Conservation (phyloP, 2,329 filamentous ascomycete species). For the Beauveria sp. region DNA sequence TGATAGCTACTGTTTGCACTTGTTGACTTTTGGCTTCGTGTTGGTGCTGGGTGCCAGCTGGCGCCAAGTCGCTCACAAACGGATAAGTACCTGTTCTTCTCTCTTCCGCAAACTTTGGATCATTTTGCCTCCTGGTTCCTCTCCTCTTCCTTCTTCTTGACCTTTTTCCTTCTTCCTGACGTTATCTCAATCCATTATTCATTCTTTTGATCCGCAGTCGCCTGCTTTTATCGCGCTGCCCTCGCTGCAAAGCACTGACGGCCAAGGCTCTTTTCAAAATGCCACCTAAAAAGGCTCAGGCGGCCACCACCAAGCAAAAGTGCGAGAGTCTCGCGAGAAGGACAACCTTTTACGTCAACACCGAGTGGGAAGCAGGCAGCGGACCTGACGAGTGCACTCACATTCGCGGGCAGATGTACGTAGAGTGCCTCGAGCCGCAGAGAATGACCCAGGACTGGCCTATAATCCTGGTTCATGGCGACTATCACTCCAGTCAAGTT, state of each 20-base stretch:
- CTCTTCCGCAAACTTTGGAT: neutral
- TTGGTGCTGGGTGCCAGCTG: neutral
- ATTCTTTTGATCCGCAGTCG: neutral
- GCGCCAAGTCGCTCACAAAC: neutral
- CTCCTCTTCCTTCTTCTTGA: neutral
- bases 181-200: neutral
- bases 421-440: conserved; percentile 24
- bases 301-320: neutral
- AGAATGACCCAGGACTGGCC: conserved; percentile 15
- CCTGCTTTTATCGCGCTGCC: neutral
- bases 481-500: conserved; percentile 28
- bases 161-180: too few species aligned
- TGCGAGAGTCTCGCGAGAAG: neutral
- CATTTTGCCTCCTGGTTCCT: neutral
- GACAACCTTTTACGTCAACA: conserved; percentile 20
- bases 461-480: conserved; percentile 29
- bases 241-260: neutral
- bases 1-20: neutral
- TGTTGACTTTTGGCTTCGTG: neutral
- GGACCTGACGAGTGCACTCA: conserved; percentile 12
- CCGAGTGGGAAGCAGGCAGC: conserved; percentile 16
- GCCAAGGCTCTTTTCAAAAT: neutral
- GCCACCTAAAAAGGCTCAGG: neutral
- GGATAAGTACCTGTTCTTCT: neutral
- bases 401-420: conserved; percentile 26